Evolutionary conservation across 1,284 basidiomycete genomes (phyloP), one percentile per base, ranked within the genome.

Genomic region (Amylostereum chailletii): DNA sequence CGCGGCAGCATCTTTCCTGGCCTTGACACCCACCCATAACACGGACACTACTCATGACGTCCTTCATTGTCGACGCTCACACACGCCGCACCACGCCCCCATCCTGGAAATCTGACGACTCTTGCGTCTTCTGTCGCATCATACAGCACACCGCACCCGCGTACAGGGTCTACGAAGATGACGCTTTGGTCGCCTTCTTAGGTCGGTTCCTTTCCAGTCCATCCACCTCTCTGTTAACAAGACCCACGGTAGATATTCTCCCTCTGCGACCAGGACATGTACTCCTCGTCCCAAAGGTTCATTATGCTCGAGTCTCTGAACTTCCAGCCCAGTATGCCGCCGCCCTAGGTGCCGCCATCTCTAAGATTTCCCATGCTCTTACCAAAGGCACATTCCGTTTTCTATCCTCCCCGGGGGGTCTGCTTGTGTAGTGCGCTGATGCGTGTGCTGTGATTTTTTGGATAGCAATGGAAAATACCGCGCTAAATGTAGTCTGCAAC

Each of bases 401-500:
- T 34, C 2, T 30, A 19, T 11, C 30, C 32, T 46, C 48, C 30
- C 29, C 26, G 11, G 33, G 33, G n/a, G 41, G 32, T 49, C 27
- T 31, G 5, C 4, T 7, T 43, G 42, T 30, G 1, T 19, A 19
- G 19, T 19, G 19, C 19, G 19, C 27, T 10, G 42, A 27, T 10
- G 7, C 42, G 11, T 30, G 42, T 9, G 11, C 11, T 5, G 39
- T 11, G 27, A 39, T 43, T 45, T 11, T 10, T 38, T 49, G 32
- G 7, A 0, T 48, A 86, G 85, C 79, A 2, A 55, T 85, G 11
- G 70, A 75, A 7, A 81, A 86, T 57, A 83, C 80, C 3, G 83
- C 70, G 6, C 66, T 86, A 46, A 87, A 87, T 59, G 74, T 88
- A 5, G 84, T 87, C 2, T 85, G 83, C 56, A 87, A 87, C 60